phyloP scores from a whole-genome alignment of 2,329 filamentous ascomycete species.

The Berkeleyomyces rouxiae region DNA sequence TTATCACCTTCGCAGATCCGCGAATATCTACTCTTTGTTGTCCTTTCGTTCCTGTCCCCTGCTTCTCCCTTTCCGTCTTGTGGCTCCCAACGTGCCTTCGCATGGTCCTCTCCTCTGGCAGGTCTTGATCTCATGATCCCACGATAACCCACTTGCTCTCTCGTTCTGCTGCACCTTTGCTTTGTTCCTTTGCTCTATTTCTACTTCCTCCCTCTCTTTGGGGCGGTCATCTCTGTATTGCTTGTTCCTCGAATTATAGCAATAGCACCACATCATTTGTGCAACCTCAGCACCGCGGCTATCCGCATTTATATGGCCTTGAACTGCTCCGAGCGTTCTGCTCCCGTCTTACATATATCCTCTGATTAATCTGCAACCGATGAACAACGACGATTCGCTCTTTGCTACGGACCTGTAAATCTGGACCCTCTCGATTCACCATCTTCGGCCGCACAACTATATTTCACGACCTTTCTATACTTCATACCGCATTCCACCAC shows the following conservation, averaged over 20 bases:
- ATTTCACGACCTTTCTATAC: neutral
- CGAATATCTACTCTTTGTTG: neutral
- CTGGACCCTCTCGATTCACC: neutral
- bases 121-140: conserved; percentile 1
- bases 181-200: neutral
- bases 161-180: neutral
- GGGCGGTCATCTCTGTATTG: neutral
- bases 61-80: neutral
- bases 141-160: neutral
- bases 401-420: no score
- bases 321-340: no score
- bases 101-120: neutral
- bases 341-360: no score
- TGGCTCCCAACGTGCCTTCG: neutral
- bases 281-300: neutral
- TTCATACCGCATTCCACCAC: neutral
- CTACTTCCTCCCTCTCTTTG: neutral
- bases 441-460: neutral
- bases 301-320: no score
- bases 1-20: neutral
- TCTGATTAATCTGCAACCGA: no score
- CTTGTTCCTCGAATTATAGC: neutral
- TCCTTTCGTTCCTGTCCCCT: neutral
- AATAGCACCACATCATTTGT: neutral
- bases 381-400: no score